phyloP scores from a whole-genome alignment of 352 stramenopile genomes.

The Pythium inflatum region DNA sequence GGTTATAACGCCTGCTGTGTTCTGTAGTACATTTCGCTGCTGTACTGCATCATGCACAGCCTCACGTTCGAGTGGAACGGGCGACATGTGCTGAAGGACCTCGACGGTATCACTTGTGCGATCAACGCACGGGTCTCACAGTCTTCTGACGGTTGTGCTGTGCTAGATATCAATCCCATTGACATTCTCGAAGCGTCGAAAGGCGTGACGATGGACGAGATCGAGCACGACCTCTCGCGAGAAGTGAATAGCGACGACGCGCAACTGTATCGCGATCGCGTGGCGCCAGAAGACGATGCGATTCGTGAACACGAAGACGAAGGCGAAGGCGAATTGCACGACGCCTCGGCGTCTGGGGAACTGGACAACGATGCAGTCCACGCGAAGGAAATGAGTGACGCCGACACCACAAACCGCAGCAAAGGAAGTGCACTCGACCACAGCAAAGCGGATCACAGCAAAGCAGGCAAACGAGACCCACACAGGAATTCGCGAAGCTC shows the following conservation, averaged over 20 bases:
- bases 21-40: slow-evolving; percentile 69
- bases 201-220: slow-evolving; percentile 44
- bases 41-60: slow-evolving; percentile 79
- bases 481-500: background rate
- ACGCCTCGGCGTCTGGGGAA: background rate
- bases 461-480: background rate
- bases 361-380: no score
- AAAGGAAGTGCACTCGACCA: background rate
- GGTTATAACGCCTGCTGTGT: background rate
- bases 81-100: slow-evolving; percentile 50
- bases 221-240: slow-evolving; percentile 48
- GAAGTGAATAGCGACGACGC: slow-evolving; percentile 53
- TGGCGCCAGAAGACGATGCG: slow-evolving; percentile 21
- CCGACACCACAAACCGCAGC: background rate
- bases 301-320: background rate
- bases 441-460: no score
- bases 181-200: slow-evolving; percentile 68
- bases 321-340: background rate
- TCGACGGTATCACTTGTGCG: slow-evolving; percentile 43
- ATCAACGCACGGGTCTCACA: background rate
- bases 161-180: slow-evolving; percentile 57
- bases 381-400: no score
- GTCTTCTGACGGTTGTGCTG: background rate
- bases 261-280: slow-evolving; percentile 44
- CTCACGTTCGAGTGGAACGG: slow-evolving; percentile 58